Base-by-base conservation (phyloP, 2,329 filamentous ascomycete genomes). In the Orbilia javanica region DNA sequence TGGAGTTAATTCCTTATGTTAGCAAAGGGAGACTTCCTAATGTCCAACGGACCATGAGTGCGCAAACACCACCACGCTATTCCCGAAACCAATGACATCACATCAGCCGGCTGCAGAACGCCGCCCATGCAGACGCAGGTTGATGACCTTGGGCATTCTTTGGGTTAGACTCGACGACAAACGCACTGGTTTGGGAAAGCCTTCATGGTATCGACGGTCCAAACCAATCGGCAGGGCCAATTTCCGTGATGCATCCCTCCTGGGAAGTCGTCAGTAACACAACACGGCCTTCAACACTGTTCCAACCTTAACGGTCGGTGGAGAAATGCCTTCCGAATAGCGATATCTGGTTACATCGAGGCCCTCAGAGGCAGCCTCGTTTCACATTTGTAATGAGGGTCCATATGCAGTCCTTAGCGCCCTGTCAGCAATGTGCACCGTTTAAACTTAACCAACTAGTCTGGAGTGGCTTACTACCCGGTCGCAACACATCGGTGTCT, bases 101-200 rank as follows among this genome's bases (percentile, higher is more conserved):
- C 53, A 60, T 60, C 18, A 60, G 55, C 55, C 55, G 27, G 25
- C 31, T 42, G 55, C 55, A 60, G 25, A 20, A 13, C 31, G 11
- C 31, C 31, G 11, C 31, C 29, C 29, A 60, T 60, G 55, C 55
- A 60, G 55, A 42, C 20, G 55, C 34, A 42, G 18, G 8, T 25
- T 60, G 55, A 60, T 60, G 55, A 60, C 55, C 55, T 60, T n/a
- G 25, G 22, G 34, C 34, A 60, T 34, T n/a, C n/a, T 60, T 60
- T n/a, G 20, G 55, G 55, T 22, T 60, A 60, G 55, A 42, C 11
- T 42, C 20, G 34, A 39, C 18, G 34, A 25, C 55, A 42, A 42
- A 42, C 34, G 29, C 10, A 25, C 48, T 42, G 7, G 31, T 22
- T 60, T 60, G 13, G 31, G 34, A 31, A 42, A 7, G 18, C 1